Percentiles rank a stretch among this genome's conserved stretches.
Evolutionary conservation across 352 stramenopile genomes (phyloP).

Genomic region (Phytophthora palmivora): DNA sequence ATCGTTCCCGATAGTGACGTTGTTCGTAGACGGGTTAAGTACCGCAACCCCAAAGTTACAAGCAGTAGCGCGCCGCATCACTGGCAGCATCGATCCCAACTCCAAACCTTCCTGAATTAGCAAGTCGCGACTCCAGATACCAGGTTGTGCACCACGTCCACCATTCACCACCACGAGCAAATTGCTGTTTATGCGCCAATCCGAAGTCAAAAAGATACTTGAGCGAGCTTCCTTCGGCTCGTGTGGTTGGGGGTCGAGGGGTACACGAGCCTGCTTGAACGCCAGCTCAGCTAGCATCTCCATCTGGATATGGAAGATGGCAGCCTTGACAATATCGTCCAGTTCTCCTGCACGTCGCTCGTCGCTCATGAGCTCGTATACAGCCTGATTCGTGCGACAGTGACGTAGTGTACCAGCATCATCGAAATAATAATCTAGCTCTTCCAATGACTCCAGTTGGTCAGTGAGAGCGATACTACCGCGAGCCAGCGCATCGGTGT

Average conservation of each 20-base stretch:
- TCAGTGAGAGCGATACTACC: conserved; percentile 63
- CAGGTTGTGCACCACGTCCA: conserved; percentile 65
- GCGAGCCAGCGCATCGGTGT: conserved; percentile 22
- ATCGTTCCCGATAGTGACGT: conserved; percentile 64
- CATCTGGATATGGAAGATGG: conserved; percentile 89
- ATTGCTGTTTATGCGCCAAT: conserved; percentile 68
- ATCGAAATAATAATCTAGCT: conserved; percentile 85
- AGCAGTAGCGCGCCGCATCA: conserved; percentile 55
- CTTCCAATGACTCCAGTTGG: conserved; percentile 77
- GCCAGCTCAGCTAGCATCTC: conserved; percentile 81
- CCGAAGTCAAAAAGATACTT: conserved; percentile 74
- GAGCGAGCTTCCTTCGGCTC: conserved; percentile 74
- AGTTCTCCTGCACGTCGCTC: conserved; percentile 68
- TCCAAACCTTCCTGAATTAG: conserved; percentile 81
- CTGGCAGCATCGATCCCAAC: conserved; percentile 79
- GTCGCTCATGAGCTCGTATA: conserved; percentile 83
- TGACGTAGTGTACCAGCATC: conserved; percentile 69
- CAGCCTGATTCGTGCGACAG: conserved; percentile 74
- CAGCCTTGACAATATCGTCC: conserved; percentile 82
- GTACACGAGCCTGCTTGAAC: conserved; percentile 78
- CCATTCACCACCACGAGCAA: conserved; percentile 79
- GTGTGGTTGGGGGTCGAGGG: conserved; percentile 59
- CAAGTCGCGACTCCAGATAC: conserved; percentile 82
- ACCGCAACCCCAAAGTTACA: conserved; percentile 65
- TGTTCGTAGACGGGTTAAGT: conserved; percentile 81